These are phyloP conservation scores for Amanita subjunquillea DNA, from an alignment of 768 basidiomycete species.

Conservation along the genomic window DNA sequence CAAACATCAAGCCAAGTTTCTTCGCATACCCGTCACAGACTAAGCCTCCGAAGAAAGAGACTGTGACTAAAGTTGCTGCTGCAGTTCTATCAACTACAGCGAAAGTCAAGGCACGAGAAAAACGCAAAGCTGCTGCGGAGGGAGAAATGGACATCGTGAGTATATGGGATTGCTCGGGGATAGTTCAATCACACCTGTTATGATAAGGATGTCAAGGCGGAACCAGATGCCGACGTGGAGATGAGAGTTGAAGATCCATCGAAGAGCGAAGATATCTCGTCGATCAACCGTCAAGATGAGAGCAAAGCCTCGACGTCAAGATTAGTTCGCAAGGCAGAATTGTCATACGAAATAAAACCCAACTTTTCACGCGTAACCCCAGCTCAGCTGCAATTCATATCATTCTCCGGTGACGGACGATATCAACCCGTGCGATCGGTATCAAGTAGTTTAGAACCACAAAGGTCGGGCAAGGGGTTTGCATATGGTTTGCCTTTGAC, in stretches of 20 bases:
- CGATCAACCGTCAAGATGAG: constrained; percentile 34
- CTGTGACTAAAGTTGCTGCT: constrained; percentile 83
- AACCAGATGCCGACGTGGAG: constrained; percentile 52
- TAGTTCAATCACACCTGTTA: not conserved
- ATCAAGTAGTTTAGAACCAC: constrained; percentile 30
- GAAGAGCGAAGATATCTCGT: constrained; percentile 47
- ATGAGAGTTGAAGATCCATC: constrained; percentile 61
- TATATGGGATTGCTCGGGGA: constrained; percentile 2
- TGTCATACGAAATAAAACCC: constrained; percentile 59
- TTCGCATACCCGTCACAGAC: constrained; percentile 87
- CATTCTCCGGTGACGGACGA: constrained; percentile 68
- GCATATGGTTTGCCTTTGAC: constrained; percentile 31
- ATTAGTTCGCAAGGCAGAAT: constrained; percentile 60
- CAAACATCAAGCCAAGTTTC: constrained; percentile 81
- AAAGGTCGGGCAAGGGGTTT: constrained; percentile 24
- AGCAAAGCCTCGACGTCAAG: constrained; percentile 23
- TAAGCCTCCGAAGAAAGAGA: constrained; percentile 88
- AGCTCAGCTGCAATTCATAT: constrained; percentile 74
- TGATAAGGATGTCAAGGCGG: constrained; percentile 42
- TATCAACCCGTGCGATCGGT: constrained; percentile 88
- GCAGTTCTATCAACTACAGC: constrained; percentile 97
- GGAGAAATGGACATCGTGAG: constrained; percentile 77
- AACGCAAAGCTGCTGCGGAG: constrained; percentile 80
- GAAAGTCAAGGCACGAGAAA: constrained; percentile 91
- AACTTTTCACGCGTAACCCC: constrained; percentile 94